phyloP scores from a whole-genome alignment of 352 stramenopile species.

The Phytophthora citricola region DNA sequence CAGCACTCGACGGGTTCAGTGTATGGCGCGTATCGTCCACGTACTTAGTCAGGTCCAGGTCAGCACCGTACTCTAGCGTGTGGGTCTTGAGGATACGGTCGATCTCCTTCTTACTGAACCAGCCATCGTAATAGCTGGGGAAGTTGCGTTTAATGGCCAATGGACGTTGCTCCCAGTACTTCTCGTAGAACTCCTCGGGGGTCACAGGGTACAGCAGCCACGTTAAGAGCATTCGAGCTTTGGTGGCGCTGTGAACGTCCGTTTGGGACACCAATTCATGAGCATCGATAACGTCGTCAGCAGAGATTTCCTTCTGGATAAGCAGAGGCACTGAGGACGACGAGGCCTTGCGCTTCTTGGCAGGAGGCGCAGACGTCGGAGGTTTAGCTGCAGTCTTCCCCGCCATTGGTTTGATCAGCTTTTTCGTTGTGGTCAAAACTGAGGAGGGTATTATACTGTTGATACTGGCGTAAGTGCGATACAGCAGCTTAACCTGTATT shows the following conservation, averaged over 20 bases:
- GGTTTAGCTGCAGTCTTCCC: constrained; percentile 40
- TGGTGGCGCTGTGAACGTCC: constrained; percentile 72
- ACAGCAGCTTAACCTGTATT: background rate
- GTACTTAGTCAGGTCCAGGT: constrained; percentile 92
- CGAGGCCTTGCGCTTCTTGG: constrained; percentile 68
- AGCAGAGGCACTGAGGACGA: constrained; percentile 52
- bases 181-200: constrained; percentile 90
- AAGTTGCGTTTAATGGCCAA: constrained; percentile 84
- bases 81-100: constrained; percentile 79
- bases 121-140: constrained; percentile 79
- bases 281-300: constrained; percentile 63
- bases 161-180: constrained; percentile 94
- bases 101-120: constrained; percentile 78
- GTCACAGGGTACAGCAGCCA: constrained; percentile 89
- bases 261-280: constrained; percentile 63
- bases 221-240: constrained; percentile 78
- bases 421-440: constrained; percentile 12
- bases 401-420: constrained; percentile 37
- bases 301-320: constrained; percentile 42
- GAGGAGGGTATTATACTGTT: background rate
- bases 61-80: constrained; percentile 77
- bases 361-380: constrained; percentile 19
- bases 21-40: constrained; percentile 79
- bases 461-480: background rate
- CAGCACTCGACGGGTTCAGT: constrained; percentile 63